phyloP scores from a whole-genome alignment of 257 asterid genomes.

The Knoxia roxburghii region DNA sequence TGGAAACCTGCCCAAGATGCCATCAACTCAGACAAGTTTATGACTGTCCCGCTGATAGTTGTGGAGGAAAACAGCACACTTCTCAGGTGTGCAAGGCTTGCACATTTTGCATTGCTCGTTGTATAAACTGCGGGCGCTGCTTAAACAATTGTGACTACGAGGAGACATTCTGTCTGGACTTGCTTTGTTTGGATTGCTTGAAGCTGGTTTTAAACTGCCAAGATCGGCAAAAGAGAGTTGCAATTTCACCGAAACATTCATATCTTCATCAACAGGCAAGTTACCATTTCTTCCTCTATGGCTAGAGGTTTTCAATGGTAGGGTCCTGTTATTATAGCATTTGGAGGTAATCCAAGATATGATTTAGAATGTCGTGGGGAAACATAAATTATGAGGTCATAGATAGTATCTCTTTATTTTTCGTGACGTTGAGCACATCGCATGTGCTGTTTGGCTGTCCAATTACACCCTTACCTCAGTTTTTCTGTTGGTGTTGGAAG shows the following conservation, averaged over 20 bases:
- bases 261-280: conserved; percentile 24
- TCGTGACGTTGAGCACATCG: neutral
- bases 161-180: conserved; percentile 51
- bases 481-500: conserved; percentile 1
- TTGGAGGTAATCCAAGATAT: neutral
- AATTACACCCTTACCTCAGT: neutral
- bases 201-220: conserved; percentile 24
- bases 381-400: neutral
- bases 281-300: conserved; percentile 35
- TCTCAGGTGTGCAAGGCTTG: conserved; percentile 59
- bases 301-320: conserved; percentile 28
- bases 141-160: conserved; percentile 42
- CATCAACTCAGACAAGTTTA: conserved; percentile 48
- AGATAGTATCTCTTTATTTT: neutral
- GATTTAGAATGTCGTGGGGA: neutral
- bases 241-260: conserved; percentile 20
- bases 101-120: conserved; percentile 58
- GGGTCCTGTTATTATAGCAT: neutral
- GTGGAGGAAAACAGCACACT: conserved; percentile 33
- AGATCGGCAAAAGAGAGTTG: conserved; percentile 21
- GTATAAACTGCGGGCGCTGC: conserved; percentile 70
- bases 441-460: neutral
- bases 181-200: conserved; percentile 44
- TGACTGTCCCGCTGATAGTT: conserved; percentile 67
- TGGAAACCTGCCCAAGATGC: conserved; percentile 73